Base-by-base conservation (phyloP, 2,329 filamentous ascomycete genomes). In the Blastomyces percursus region DNA sequence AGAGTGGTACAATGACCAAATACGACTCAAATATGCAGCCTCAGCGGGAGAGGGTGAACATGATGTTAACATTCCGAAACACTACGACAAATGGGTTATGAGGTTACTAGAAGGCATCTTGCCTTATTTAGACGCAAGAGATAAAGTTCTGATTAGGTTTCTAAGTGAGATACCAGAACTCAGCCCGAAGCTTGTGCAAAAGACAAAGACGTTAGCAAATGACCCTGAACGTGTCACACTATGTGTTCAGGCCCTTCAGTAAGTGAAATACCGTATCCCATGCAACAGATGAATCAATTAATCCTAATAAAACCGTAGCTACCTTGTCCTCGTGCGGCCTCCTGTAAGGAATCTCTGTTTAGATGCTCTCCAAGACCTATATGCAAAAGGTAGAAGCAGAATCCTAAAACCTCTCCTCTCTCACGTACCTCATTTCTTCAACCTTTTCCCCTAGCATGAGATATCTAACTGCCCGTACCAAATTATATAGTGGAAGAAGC, bases 1-100 rank as follows among this genome's bases (percentile, higher is more conserved):
- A 74, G 94, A 99, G 76, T 99, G 94, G 93, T 97, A 96, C 75
- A 95, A 92, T 69, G 93, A 97, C 73, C 86, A 81, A 52, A 75
- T 91, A 40, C 78, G 81, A 61, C 72, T 77, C 54, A 77, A 76
- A 64, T 68, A 72, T 59, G 73, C 76, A 78, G 66, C 77, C 73
- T 64, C 77, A 57, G 73, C 66, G 63, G 79, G 74, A 61, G 71
- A 71, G n/a, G 74, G 74, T 42, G 75, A 71, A 57, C 72, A 81
- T 8, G 80, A 83, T 2, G 71, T 82, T 42, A 70, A 69, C 2
- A 69, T 76, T 19, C 66, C 73, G 1, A 69, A 75, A 30, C 84
- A 94, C 73, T 96, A 96, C 74, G 86, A 91, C 64, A 85, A 85
- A 70, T 95, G 89, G 83, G 85, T 86, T 2, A 76, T 92, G 65